Conservation (phyloP, 441 rosid species). For the Daphne laureola region DNA sequence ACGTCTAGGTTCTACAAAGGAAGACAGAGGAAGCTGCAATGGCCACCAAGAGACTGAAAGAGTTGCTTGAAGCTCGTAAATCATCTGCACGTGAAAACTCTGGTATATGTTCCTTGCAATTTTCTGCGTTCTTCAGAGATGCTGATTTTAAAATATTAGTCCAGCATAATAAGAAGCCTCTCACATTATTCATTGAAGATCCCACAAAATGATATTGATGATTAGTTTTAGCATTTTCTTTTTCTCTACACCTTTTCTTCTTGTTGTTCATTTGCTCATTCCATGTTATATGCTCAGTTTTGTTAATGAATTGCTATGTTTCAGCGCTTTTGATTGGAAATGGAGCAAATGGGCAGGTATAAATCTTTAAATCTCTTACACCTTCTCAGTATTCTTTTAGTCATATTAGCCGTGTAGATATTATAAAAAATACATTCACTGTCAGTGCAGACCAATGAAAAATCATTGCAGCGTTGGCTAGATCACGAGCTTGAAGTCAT, state of each 20-base stretch:
- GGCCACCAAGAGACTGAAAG: constrained; percentile 97
- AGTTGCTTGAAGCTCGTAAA: constrained; percentile 93
- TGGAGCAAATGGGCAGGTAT: constrained; percentile 85
- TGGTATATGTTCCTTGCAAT: constrained; percentile 26
- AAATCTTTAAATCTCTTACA: constrained; percentile 7
- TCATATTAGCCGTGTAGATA: neutral
- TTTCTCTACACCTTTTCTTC: neutral
- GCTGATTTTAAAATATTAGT: constrained; percentile 8
- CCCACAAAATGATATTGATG: constrained; percentile 8
- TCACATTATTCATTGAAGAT: constrained; percentile 5
- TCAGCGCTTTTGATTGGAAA: constrained; percentile 70
- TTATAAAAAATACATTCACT: constrained; percentile 4
- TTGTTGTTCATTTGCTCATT: constrained; percentile 4
- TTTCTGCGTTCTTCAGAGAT: constrained; percentile 5
- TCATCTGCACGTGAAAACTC: constrained; percentile 66
- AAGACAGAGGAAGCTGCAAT: constrained; percentile 99
- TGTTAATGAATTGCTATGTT: constrained; percentile 26
- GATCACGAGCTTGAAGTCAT: constrained; percentile 95
- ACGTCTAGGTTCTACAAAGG: constrained; percentile 88
- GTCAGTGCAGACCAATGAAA: constrained; percentile 64
- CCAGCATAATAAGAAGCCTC: constrained; percentile 4
- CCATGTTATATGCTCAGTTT: constrained; percentile 9
- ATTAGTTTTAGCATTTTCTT: constrained; percentile 1
- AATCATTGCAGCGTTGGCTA: constrained; percentile 87
- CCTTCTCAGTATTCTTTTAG: neutral